A percentile compares a stretch with the other conserved stretches of the same genome.
Conservation (phyloP, 768 basidiomycete genomes). For the Neoboletus subvelutipes region DNA sequence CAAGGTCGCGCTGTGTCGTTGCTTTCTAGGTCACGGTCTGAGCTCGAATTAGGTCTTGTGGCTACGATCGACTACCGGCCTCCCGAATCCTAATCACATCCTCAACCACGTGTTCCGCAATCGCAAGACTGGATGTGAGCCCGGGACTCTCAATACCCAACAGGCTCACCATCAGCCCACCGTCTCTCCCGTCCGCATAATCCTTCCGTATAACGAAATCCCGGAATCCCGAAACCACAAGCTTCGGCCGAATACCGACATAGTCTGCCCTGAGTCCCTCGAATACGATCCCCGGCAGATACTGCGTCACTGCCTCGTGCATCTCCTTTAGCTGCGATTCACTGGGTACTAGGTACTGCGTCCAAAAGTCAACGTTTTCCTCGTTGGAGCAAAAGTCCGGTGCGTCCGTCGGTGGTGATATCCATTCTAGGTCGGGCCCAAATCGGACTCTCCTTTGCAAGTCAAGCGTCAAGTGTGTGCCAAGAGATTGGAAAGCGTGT, state of each 20-base stretch:
- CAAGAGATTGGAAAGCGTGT: slow-evolving; percentile 78
- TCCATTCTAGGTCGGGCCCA: slow-evolving; percentile 92
- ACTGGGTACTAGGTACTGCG: slow-evolving; percentile 57
- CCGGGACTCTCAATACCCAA: slow-evolving; percentile 94
- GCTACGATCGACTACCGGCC: neutral
- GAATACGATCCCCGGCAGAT: slow-evolving; percentile 61
- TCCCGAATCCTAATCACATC: slow-evolving; percentile 36
- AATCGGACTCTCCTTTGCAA: slow-evolving; percentile 83
- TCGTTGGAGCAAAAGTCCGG: slow-evolving; percentile 32
- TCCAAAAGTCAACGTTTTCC: slow-evolving; percentile 76
- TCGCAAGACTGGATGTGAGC: slow-evolving; percentile 81
- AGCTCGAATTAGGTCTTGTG: slow-evolving; percentile 20
- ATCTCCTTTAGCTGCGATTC: slow-evolving; percentile 63
- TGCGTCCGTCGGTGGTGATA: slow-evolving; percentile 48
- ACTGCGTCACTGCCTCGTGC: slow-evolving; percentile 66
- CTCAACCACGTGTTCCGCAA: slow-evolving; percentile 79
- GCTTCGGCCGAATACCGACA: slow-evolving; percentile 83
- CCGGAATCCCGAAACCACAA: slow-evolving; percentile 79
- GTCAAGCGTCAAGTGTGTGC: slow-evolving; percentile 90
- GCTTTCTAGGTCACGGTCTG: slow-evolving; percentile 17
- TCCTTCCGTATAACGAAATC: slow-evolving; percentile 80
- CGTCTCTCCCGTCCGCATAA: slow-evolving; percentile 43
- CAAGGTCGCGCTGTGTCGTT: neutral
- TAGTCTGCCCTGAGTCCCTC: slow-evolving; percentile 78
- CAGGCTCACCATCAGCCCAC: slow-evolving; percentile 67